Base-by-base conservation (phyloP, 164 flowering plant species). In the Cinnamomum chago region DNA sequence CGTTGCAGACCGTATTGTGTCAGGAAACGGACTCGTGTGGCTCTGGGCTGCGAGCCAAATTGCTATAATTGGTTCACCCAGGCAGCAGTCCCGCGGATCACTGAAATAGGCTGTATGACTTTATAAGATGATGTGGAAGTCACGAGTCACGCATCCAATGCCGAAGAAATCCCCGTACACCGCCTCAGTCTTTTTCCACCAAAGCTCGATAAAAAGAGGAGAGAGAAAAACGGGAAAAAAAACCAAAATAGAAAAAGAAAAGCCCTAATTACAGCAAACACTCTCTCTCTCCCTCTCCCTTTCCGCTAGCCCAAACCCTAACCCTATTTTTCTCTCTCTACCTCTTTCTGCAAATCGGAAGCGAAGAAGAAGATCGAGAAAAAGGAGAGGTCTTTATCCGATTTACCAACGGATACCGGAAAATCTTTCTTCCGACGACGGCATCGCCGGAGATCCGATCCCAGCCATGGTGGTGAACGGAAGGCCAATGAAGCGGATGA, bases 401-500 rank as follows among this genome's bases (percentile, higher is more conserved):
- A 24, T 27, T 18, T 22, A 13, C 62, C 12, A 64, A 6, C 67
- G 27, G 17, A 10, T 24, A 20, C 5, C 28, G 25, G 28, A 64
- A 64, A 64, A 25, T 27, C 67, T 40, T 25, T 10, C 27, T 64
- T 23, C 67, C 62, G 22, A 11, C 72, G 3, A 24, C 28, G 30
- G 51, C n/a, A 67, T 30, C 47, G 47, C 47, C 47, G n/a, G 60
- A 55, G 17, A 15, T 55, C 60, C 60, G 25, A 66, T 14, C 47
- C 22, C 6, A 50, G 52, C 40, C 73, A 86, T 87, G 89, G 93
- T 90, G n/a, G 89, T 89, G 30, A 90, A 88, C 83, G 88, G 82
- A 1, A 76, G 90, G 72, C 89, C 92, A 0, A 30, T 81, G 78
- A 93, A 90, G 85, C 78, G 91, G 75, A 77, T 88, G 90, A 93